Conservation (phyloP, 257 asterid species). For the Przewalskia tangutica region DNA sequence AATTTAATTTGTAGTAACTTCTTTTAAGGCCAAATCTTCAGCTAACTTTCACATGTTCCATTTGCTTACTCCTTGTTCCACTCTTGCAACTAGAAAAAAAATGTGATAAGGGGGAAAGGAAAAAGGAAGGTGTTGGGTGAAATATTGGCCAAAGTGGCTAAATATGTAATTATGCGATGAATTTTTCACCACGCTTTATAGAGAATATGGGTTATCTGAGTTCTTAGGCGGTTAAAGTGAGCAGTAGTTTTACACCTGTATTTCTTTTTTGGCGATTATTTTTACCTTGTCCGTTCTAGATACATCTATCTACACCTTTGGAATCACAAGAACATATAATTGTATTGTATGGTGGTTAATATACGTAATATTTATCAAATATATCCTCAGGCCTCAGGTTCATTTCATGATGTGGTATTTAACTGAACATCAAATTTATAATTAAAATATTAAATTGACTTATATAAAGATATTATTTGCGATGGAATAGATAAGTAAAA, state of each 20-base stretch:
- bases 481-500: neutral
- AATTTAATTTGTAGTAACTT: neutral
- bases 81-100: neutral
- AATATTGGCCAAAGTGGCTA: constrained; percentile 17
- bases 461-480: neutral
- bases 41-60: constrained; percentile 4
- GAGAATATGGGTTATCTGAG: neutral
- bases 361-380: too few relatives aligned
- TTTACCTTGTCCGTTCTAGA: constrained; percentile 26
- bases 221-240: neutral
- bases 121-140: neutral
- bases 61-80: constrained; percentile 2
- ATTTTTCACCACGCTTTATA: constrained; percentile 11
- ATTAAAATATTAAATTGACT: neutral
- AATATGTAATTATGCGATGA: constrained; percentile 7
- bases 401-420: too few relatives aligned
- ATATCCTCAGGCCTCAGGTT: too few relatives aligned
- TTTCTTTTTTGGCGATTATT: constrained; percentile 18
- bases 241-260: neutral
- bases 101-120: too few relatives aligned
- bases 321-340: neutral
- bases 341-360: neutral
- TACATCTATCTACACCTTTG: constrained; percentile 37
- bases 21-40: neutral
- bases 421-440: too few relatives aligned